A percentile compares a stretch with the other conserved stretches of the same genome.
phyloP scores from a whole-genome alignment of 495 filamentous ascomycete species.

The Talaromyces ruber region DNA sequence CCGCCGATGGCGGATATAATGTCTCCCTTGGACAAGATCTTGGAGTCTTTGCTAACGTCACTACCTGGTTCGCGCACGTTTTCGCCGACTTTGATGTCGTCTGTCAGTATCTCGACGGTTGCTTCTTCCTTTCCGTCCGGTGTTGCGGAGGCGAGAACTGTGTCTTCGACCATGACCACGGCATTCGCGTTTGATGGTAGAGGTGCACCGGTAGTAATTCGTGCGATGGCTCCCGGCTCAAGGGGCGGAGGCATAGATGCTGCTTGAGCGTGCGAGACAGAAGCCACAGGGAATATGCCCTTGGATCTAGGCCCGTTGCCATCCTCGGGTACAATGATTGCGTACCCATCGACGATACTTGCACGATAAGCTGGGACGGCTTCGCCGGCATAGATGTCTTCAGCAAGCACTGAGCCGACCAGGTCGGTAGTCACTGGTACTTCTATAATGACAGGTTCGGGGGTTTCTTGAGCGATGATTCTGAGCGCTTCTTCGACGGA shows the following conservation, averaged over 20 bases:
- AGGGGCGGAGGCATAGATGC: slow-evolving; percentile 50
- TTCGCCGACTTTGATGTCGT: slow-evolving; percentile 65
- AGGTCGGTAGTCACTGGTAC: slow-evolving; percentile 52
- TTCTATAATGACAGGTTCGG: slow-evolving; percentile 44
- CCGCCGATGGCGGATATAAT: slow-evolving; percentile 76
- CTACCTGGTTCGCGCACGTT: slow-evolving; percentile 90
- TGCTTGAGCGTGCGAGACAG: slow-evolving; percentile 74
- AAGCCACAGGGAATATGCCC: slow-evolving; percentile 78
- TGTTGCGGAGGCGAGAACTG: slow-evolving; percentile 59
- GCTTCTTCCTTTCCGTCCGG: slow-evolving; percentile 79
- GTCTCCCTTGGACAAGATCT: slow-evolving; percentile 67
- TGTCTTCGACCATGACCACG: slow-evolving; percentile 98
- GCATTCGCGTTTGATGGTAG: slow-evolving; percentile 81
- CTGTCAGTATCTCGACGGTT: slow-evolving; percentile 74
- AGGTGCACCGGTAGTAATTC: slow-evolving; percentile 92
- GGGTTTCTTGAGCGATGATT: slow-evolving; percentile 63
- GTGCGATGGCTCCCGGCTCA: slow-evolving; percentile 64
- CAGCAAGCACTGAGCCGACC: slow-evolving; percentile 70
- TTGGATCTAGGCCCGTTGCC: slow-evolving; percentile 50
- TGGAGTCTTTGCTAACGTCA: slow-evolving; percentile 61
- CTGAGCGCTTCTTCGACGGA: slow-evolving; percentile 71
- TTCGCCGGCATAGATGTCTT: slow-evolving; percentile 71
- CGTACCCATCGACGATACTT: slow-evolving; percentile 97
- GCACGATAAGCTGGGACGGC: slow-evolving; percentile 87
- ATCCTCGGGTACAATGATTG: slow-evolving; percentile 44